Evolutionary conservation across 2,329 filamentous ascomycete species (phyloP), one percentile per base, ranked within the genome.

Genomic region (Eutypa lata): DNA sequence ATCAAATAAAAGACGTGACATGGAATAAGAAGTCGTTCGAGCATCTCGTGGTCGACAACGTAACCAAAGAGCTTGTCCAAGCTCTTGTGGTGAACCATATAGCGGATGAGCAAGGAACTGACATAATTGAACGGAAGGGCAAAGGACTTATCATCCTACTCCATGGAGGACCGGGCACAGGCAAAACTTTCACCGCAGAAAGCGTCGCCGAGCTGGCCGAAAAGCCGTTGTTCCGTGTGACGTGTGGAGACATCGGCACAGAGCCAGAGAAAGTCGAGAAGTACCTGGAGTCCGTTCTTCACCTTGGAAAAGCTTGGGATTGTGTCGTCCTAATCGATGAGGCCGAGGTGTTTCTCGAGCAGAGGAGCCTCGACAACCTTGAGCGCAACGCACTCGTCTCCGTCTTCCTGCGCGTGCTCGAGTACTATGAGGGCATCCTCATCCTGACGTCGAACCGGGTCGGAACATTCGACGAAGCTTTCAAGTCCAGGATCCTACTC

Each of bases 161-260:
- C 1, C 57, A 61, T 24, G 60, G 60, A 1, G 49, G 53, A 3
- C 61, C 60, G 1, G 59, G 62, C 1, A 64, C 61, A 0, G 62
- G 61, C 0, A 64, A 63, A 37, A 63, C 60, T 0, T 51, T 59
- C 11, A 62, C 59, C 3, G 60, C 61, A 0, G 60, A 62, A 33
- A 55, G 48, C 3, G 58, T 65, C 0, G 62, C 60, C 13, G 58
- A 65, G 35, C 46, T 56, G 10, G 55, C 56, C 1, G 45, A 52
- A 24, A 62, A 57, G 42, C 62, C 62, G 10, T 54, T 65, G 1
- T 63, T 57, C 19, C 50, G 43, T 0, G 61, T 65, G 2, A 61
- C 60, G 2, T 62, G 58, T 38, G 62, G 61, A 7, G 61, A 65
- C 31, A 65, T 65, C 26, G 58, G 62, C 1, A 63, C 61, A 0